phyloP scores from a whole-genome alignment of 2,329 filamentous ascomycete genomes.

The Zymoseptoria pseudotritici region DNA sequence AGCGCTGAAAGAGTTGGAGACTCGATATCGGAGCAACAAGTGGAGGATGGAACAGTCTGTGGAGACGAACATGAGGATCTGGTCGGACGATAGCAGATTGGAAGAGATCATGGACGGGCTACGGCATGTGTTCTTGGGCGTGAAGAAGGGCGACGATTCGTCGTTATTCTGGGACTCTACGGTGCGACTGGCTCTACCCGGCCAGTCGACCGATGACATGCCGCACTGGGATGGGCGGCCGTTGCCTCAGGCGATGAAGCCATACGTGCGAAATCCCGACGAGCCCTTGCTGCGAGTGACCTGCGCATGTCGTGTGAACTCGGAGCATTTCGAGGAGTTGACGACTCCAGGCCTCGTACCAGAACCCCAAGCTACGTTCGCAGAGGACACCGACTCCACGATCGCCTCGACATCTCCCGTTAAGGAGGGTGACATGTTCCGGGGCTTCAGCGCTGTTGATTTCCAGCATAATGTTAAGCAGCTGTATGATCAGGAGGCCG shows the following conservation, averaged over 20 bases:
- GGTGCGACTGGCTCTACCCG: background rate
- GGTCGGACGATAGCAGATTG: constrained; percentile 23
- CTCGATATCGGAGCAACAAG: constrained; percentile 27
- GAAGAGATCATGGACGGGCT: constrained; percentile 26
- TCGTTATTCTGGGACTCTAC: background rate
- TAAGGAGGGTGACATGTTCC: constrained; percentile 21
- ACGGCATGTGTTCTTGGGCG: constrained; percentile 17
- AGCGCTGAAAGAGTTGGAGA: constrained; percentile 21
- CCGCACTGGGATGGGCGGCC: background rate
- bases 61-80: constrained; percentile 25
- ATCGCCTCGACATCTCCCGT: constrained; percentile 5
- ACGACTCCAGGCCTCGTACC: constrained; percentile 9
- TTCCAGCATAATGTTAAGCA: constrained; percentile 17
- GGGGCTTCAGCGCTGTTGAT: constrained; percentile 24
- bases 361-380: background rate
- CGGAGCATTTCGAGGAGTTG: constrained; percentile 22
- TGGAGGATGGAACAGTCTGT: constrained; percentile 24
- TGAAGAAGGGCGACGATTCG: background rate
- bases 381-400: background rate
- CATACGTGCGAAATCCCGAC: constrained; percentile 3
- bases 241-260: background rate
- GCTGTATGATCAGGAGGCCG: constrained; percentile 19
- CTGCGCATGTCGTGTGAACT: constrained; percentile 25
- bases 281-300: constrained; percentile 23
- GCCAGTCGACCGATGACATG: background rate